These are phyloP conservation scores for Globisporangium nagaii DNA, from an alignment of 352 stramenopile species.

Conservation along the genomic window DNA sequence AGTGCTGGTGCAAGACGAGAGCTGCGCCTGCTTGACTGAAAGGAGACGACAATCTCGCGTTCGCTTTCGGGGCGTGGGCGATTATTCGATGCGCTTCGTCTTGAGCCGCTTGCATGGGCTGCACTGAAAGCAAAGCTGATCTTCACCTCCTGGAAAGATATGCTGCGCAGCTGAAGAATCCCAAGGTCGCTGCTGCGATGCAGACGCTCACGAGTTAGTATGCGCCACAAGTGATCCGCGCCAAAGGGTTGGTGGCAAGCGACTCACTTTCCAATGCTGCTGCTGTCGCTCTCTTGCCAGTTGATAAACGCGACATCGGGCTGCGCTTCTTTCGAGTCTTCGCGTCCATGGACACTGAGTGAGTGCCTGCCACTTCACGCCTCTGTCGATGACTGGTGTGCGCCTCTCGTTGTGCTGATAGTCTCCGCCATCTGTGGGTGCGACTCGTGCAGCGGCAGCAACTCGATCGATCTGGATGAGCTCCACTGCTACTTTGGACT, in stretches of 20 bases:
- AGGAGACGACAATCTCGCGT: too few relatives aligned
- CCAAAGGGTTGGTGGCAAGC: too few relatives aligned
- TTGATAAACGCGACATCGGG: conserved; percentile 29
- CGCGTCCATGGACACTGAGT: conserved; percentile 45
- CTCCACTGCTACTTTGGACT: conserved; percentile 38
- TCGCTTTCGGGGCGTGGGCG: not conserved
- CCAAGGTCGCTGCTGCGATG: conserved; percentile 25
- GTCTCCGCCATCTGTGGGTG: not conserved
- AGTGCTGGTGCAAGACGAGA: too few relatives aligned
- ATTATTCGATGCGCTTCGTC: not conserved
- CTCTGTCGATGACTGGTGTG: not conserved
- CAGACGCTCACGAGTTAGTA: conserved; percentile 26
- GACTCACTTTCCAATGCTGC: not conserved
- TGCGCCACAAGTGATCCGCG: too few relatives aligned
- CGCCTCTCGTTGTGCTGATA: not conserved
- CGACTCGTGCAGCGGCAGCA: conserved; percentile 23
- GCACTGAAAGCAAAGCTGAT: conserved; percentile 32
- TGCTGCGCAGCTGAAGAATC: conserved; percentile 30
- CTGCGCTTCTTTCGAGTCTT: conserved; percentile 45
- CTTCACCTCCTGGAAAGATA: conserved; percentile 26
- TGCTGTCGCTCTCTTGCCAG: conserved; percentile 5
- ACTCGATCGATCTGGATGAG: conserved; percentile 51
- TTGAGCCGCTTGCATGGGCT: conserved; percentile 22
- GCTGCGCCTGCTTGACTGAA: not conserved
- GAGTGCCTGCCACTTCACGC: too few relatives aligned